Evolutionary conservation across 495 filamentous ascomycete genomes (phyloP), one percentile per base, ranked within the genome.

Genomic region (Neurospora sp.): DNA sequence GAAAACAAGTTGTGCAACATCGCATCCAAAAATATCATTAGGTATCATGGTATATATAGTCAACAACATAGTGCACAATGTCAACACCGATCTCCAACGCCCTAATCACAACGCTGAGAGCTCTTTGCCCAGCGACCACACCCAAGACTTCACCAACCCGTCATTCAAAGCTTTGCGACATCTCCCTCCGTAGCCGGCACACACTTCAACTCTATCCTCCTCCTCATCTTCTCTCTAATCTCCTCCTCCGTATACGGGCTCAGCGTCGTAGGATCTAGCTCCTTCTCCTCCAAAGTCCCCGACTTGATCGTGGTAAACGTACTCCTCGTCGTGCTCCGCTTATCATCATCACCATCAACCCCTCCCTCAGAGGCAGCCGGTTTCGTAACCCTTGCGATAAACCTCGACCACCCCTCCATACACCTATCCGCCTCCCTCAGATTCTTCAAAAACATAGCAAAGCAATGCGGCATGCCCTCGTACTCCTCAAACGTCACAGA

Each of bases 401-500:
- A 97, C 39, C 78, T 81, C 0, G 87, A 83, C 82, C 89, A 87
- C 23, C 85, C 80, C 10, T 87, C 80, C 66, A 90, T 86, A 76
- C 88, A 91, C 66, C 84, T 80, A 72, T 81, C 81, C 2, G 85
- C 77, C 7, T 83, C 86, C 1, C 81, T 71, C 1, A 88, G 76
- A n/a, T 77, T 78, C n/a, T 84, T 80, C 72, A 97, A 81, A 0
- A 96, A 69, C 74, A 90, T 76, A 0, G 85, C 89, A 79, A 96
- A 97, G 73, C 91, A 92, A 78, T 98, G 95, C 62, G 94, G 94
- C 93, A 97, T 96, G 1, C 90, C 91, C 80, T 95, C 92, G 76
- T 89, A 97, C 80, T 93, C 87, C 77, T 94, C 89, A 46, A 89
- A 91, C 40, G 88, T 82, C 6, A 97, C 88, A 1, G 80, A 75